These are phyloP conservation scores for Scleroderma citrinum DNA, from an alignment of 768 basidiomycete genomes.

Conservation along the genomic window DNA sequence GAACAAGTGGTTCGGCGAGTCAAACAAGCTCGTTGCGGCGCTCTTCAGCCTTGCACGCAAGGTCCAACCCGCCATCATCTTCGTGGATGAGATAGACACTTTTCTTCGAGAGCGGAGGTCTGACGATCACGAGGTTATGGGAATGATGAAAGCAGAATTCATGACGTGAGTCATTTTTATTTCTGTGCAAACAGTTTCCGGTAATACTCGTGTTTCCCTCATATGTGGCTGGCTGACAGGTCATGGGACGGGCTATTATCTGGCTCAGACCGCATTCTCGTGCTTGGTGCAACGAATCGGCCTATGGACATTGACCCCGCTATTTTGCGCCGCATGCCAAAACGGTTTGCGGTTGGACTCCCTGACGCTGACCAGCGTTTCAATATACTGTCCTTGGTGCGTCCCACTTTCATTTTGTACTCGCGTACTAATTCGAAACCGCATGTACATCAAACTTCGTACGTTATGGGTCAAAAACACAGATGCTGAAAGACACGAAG, in stretches of 20 bases:
- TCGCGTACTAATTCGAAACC: background rate
- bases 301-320: slow-evolving; percentile 88
- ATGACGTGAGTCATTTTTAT: slow-evolving; percentile 61
- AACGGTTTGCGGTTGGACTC: slow-evolving; percentile 81
- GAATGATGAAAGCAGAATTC: slow-evolving; percentile 97
- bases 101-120: slow-evolving; percentile 84
- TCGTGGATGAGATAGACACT: slow-evolving; percentile 98
- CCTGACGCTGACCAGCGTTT: slow-evolving; percentile 74
- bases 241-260: slow-evolving; percentile 95
- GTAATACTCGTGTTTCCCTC: background rate
- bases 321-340: slow-evolving; percentile 95
- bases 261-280: slow-evolving; percentile 73
- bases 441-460: background rate
- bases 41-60: slow-evolving; percentile 92
- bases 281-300: slow-evolving; percentile 93
- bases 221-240: slow-evolving; percentile 31
- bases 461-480: background rate
- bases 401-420: slow-evolving; percentile 11
- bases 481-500: slow-evolving; percentile 84
- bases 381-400: slow-evolving; percentile 77
- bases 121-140: slow-evolving; percentile 95
- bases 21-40: slow-evolving; percentile 92
- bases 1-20: slow-evolving; percentile 84
- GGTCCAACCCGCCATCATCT: slow-evolving; percentile 92
- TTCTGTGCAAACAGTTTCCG: slow-evolving; percentile 4